A percentile compares a stretch with the other conserved stretches of the same genome.
These are phyloP conservation scores for Metschnikowia proteae DNA, from an alignment of 805 yeast species.

Conservation along the genomic window DNA sequence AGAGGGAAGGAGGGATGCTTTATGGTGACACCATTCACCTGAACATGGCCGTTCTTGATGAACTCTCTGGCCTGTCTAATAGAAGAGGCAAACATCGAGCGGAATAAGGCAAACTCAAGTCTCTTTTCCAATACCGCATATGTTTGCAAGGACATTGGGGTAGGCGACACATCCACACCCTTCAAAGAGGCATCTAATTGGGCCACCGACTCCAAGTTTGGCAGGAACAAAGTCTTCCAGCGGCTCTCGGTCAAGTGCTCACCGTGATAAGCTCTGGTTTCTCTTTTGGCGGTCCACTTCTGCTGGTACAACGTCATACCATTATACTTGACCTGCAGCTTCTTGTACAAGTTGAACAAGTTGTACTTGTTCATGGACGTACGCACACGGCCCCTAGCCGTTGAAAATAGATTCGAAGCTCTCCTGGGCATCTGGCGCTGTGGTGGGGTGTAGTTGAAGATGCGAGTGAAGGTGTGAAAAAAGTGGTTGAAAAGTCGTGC, in stretches of 20 bases:
- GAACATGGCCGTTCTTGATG: slow-evolving; percentile 73
- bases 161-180: slow-evolving; percentile 51
- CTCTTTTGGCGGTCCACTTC: slow-evolving; percentile 87
- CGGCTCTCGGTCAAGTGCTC: slow-evolving; percentile 84
- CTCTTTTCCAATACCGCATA: slow-evolving; percentile 85
- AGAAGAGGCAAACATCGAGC: slow-evolving; percentile 90
- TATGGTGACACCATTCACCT: slow-evolving; percentile 78
- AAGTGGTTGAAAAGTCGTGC: slow-evolving; percentile 15
- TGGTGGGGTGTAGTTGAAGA: slow-evolving; percentile 2
- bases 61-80: slow-evolving; percentile 92
- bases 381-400: slow-evolving; percentile 71
- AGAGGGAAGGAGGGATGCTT: slow-evolving; percentile 76
- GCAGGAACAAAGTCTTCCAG: slow-evolving; percentile 68
- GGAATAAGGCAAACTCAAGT: slow-evolving; percentile 83
- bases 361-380: slow-evolving; percentile 90
- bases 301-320: slow-evolving; percentile 81
- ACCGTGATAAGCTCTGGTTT: slow-evolving; percentile 93
- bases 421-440: slow-evolving; percentile 52
- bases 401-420: slow-evolving; percentile 52
- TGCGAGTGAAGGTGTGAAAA: slow-evolving; percentile 4
- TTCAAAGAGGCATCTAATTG: slow-evolving; percentile 79
- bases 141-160: slow-evolving; percentile 87
- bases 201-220: slow-evolving; percentile 77
- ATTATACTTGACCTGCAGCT: slow-evolving; percentile 50
- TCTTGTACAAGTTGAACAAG: slow-evolving; percentile 82